Percentiles rank a stretch among this genome's conserved stretches.
Evolutionary conservation across 441 rosid species (phyloP).

Genomic region (Gossypium gossypioides): DNA sequence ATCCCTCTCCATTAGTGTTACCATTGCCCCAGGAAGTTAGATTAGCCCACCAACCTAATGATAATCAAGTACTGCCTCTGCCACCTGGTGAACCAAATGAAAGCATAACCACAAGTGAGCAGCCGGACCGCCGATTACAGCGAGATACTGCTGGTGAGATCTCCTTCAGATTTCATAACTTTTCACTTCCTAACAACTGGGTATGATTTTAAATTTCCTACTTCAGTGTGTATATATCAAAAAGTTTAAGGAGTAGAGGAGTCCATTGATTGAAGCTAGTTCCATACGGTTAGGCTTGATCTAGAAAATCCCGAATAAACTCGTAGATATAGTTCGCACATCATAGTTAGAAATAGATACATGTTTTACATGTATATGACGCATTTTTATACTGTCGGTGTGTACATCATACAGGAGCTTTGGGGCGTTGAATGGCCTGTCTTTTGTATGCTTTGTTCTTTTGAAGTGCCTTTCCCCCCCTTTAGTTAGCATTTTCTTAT

Average conservation of each 20-base stretch:
- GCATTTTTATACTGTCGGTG: background rate
- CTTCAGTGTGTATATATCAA: background rate
- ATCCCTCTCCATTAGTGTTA: conserved; percentile 27
- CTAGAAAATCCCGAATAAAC: background rate
- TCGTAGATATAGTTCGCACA: background rate
- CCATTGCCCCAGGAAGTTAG: conserved; percentile 32
- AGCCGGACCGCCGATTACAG: conserved; percentile 27
- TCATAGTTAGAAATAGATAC: background rate
- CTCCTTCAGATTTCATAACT: conserved; percentile 78
- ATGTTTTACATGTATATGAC: background rate
- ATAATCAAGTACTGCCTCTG: conserved; percentile 57
- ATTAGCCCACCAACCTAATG: conserved; percentile 37
- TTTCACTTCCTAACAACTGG: conserved; percentile 59
- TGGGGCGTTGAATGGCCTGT: background rate
- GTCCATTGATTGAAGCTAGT: background rate
- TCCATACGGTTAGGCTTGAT: background rate
- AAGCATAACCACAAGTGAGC: conserved; percentile 10
- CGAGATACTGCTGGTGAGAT: conserved; percentile 64
- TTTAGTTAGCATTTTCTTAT: too few species aligned
- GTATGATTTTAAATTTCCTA: conserved; percentile 23
- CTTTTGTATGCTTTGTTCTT: background rate
- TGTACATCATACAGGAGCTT: background rate
- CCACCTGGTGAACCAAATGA: conserved; percentile 23
- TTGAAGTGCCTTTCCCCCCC: background rate
- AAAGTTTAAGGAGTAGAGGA: background rate